A percentile compares a stretch with the other conserved stretches of the same genome.
These are phyloP conservation scores for Hyphopichia homilentoma DNA, from an alignment of 805 yeast genomes.

Conservation along the genomic window DNA sequence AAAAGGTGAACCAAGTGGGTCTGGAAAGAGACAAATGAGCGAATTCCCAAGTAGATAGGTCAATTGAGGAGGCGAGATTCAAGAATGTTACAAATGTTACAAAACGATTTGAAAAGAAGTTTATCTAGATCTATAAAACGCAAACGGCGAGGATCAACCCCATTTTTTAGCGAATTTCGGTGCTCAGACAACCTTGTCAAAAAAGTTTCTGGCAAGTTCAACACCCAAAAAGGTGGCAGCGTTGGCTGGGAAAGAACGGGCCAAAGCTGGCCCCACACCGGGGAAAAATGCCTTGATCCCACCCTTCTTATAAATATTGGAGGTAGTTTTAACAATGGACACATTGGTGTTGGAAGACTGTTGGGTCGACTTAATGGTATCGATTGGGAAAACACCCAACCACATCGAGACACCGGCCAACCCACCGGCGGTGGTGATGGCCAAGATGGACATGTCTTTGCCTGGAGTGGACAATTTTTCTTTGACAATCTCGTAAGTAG, in stretches of 20 bases:
- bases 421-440: conserved; percentile 90
- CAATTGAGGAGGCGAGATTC: too few relatives aligned
- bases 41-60: too few relatives aligned
- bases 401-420: conserved; percentile 97
- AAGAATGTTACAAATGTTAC: too few relatives aligned
- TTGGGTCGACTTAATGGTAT: conserved; percentile 84
- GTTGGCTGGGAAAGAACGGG: conserved; percentile 95
- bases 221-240: conserved; percentile 99
- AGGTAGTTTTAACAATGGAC: conserved; percentile 63
- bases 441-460: conserved; percentile 59
- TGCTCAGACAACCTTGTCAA: conserved; percentile 31
- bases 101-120: too few relatives aligned
- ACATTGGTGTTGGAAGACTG: conserved; percentile 57
- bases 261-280: conserved; percentile 92
- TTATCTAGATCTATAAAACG: too few relatives aligned
- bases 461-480: conserved; percentile 53
- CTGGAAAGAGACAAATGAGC: too few relatives aligned
- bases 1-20: too few relatives aligned
- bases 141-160: too few relatives aligned
- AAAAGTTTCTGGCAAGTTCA: conserved; percentile 60
- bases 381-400: conserved; percentile 93
- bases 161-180: too few relatives aligned
- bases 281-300: conserved; percentile 95
- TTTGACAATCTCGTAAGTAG: conserved; percentile 85
- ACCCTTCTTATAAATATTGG: conserved; percentile 64